Evolutionary conservation across 495 filamentous ascomycete genomes (phyloP).

Genomic region (Xylaria cubensis): DNA sequence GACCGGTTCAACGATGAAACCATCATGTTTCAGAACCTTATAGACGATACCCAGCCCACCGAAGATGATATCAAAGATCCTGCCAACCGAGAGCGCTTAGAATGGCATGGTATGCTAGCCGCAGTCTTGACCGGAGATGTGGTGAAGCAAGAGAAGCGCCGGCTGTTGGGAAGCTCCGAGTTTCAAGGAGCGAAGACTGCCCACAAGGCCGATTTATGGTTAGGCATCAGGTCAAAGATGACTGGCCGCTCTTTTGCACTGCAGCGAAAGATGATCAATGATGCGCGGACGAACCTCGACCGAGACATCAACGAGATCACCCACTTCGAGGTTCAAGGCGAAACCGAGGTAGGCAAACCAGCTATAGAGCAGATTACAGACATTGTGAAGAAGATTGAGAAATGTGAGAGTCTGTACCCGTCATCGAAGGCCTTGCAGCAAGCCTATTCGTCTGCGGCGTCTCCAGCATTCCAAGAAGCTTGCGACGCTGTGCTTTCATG

Average conservation of each 20-base stretch:
- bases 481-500: constrained; percentile 90
- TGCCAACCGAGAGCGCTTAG: constrained; percentile 86
- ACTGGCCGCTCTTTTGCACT: constrained; percentile 84
- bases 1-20: constrained; percentile 92
- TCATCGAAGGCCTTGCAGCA: constrained; percentile 73
- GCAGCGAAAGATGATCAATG: constrained; percentile 83
- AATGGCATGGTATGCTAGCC: constrained; percentile 98
- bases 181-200: constrained; percentile 71
- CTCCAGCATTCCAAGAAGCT: constrained; percentile 75
- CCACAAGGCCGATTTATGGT: constrained; percentile 85
- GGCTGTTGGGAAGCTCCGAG: constrained; percentile 83
- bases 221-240: constrained; percentile 80
- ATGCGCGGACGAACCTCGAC: constrained; percentile 71
- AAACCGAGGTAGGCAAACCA: constrained; percentile 87
- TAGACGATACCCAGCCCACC: constrained; percentile 86
- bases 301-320: constrained; percentile 83
- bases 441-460: constrained; percentile 75
- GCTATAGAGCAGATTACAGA: constrained; percentile 87
- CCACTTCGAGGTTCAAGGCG: constrained; percentile 90
- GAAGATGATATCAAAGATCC: constrained; percentile 88
- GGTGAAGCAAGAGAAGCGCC: constrained; percentile 95
- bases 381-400: constrained; percentile 85
- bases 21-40: constrained; percentile 81
- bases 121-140: constrained; percentile 96
- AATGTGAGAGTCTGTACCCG: constrained; percentile 82